Conservation (phyloP, 306 rosid species). For the Vigna mungo region DNA sequence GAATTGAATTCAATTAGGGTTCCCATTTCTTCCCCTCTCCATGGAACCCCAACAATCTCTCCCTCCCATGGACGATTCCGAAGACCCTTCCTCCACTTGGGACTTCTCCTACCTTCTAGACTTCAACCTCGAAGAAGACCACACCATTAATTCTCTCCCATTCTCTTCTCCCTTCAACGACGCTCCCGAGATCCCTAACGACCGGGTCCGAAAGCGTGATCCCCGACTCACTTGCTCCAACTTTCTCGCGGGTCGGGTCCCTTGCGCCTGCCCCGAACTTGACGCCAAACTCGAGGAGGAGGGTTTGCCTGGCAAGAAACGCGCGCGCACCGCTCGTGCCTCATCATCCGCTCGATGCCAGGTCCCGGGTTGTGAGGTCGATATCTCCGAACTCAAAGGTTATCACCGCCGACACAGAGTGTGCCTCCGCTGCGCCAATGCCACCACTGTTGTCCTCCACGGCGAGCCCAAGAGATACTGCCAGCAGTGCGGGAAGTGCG, state of each 20-base stretch:
- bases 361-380: slow-evolving; percentile 85
- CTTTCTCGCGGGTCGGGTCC: slow-evolving; percentile 83
- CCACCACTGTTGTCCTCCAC: slow-evolving; percentile 62
- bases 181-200: slow-evolving; percentile 12
- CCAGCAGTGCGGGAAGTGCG: slow-evolving; percentile 99
- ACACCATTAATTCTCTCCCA: background rate
- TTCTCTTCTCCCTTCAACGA: background rate
- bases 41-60: slow-evolving; percentile 33
- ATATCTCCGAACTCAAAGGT: slow-evolving; percentile 85
- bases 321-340: slow-evolving; percentile 61
- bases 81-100: slow-evolving; percentile 49
- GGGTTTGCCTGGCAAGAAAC: slow-evolving; percentile 70
- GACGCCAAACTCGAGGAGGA: slow-evolving; percentile 75
- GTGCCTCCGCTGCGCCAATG: slow-evolving; percentile 85
- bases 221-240: slow-evolving; percentile 85
- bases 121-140: slow-evolving; percentile 44
- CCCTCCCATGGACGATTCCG: slow-evolving; percentile 37
- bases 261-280: slow-evolving; percentile 95
- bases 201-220: slow-evolving; percentile 82
- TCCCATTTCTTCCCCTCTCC: background rate
- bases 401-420: slow-evolving; percentile 92
- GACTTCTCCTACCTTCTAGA: slow-evolving; percentile 48
- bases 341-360: slow-evolving; percentile 67
- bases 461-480: slow-evolving; percentile 84
- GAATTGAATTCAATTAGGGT: background rate